These are phyloP conservation scores for Brassica incana DNA, from an alignment of 345 rosid genomes.

Conservation along the genomic window DNA sequence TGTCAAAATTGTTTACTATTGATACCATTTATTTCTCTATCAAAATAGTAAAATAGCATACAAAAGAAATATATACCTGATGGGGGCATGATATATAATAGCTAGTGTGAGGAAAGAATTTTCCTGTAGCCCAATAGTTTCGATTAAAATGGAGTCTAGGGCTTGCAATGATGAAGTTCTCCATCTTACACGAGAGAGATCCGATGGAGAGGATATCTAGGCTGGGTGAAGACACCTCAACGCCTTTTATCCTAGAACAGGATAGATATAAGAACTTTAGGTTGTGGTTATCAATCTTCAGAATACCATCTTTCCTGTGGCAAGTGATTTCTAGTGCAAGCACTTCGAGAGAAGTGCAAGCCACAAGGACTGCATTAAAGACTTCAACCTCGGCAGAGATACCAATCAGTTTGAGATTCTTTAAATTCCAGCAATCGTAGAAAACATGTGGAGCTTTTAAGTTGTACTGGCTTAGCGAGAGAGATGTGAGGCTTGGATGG, in stretches of 20 bases:
- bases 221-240: slow-evolving; percentile 7
- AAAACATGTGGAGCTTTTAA: slow-evolving; percentile 10
- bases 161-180: not conserved
- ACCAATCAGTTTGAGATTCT: not conserved
- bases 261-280: not conserved
- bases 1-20: not conserved
- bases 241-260: not conserved
- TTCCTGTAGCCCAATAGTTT: slow-evolving; percentile 1
- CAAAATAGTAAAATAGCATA: not conserved
- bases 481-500: not conserved
- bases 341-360: slow-evolving; percentile 15
- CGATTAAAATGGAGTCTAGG: slow-evolving; percentile 9
- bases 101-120: not conserved
- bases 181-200: not conserved
- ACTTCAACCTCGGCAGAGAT: not conserved
- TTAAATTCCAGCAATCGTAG: not conserved
- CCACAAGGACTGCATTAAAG: not conserved
- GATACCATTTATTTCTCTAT: not conserved
- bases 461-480: not conserved
- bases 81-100: not conserved
- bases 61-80: not conserved
- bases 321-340: not conserved
- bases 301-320: not conserved
- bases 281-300: not conserved
- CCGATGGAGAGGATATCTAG: not conserved